Percentiles rank a stretch among this genome's conserved stretches.
Conservation (phyloP, 371 early-diverging fungal genomes). For the Apophysomyces variabilis region DNA sequence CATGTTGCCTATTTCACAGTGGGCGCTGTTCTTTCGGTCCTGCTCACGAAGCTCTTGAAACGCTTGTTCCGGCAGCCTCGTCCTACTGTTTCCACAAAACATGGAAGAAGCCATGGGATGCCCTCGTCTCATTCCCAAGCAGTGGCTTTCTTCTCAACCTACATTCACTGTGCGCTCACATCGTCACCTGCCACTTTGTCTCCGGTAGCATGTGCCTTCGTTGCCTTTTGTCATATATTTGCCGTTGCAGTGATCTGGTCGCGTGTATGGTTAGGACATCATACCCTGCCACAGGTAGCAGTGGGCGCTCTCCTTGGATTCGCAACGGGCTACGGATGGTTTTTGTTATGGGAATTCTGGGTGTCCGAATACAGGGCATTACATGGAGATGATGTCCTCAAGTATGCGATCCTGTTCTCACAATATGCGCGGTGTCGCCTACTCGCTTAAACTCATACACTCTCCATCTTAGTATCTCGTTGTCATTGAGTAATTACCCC, state of each 20-base stretch:
- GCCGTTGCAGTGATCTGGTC: conserved; percentile 58
- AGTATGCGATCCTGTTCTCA: neutral
- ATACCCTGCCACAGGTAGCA: conserved; percentile 55
- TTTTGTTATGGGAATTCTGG: conserved; percentile 37
- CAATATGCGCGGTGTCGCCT: neutral
- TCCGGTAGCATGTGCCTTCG: conserved; percentile 19
- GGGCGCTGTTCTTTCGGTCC: conserved; percentile 29
- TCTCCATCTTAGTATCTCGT: neutral
- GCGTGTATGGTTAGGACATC: conserved; percentile 54
- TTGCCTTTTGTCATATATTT: conserved; percentile 33
- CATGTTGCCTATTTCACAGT: conserved; percentile 37
- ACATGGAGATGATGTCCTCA: neutral
- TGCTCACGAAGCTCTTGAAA: conserved; percentile 53
- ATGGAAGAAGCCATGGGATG: conserved; percentile 66
- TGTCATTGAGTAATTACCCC: too few relatives aligned
- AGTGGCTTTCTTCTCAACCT: conserved; percentile 70
- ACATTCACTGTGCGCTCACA: conserved; percentile 34
- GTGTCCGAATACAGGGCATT: neutral
- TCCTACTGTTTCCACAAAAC: conserved; percentile 21
- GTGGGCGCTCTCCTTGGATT: conserved; percentile 51
- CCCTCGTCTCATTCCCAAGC: conserved; percentile 78
- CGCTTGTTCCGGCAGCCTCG: conserved; percentile 55
- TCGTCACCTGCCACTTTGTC: conserved; percentile 32
- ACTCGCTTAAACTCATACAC: neutral
- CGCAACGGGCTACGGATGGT: conserved; percentile 40